These are phyloP conservation scores for Boletus rubescentipes DNA, from an alignment of 768 basidiomycete species.

Conservation along the genomic window DNA sequence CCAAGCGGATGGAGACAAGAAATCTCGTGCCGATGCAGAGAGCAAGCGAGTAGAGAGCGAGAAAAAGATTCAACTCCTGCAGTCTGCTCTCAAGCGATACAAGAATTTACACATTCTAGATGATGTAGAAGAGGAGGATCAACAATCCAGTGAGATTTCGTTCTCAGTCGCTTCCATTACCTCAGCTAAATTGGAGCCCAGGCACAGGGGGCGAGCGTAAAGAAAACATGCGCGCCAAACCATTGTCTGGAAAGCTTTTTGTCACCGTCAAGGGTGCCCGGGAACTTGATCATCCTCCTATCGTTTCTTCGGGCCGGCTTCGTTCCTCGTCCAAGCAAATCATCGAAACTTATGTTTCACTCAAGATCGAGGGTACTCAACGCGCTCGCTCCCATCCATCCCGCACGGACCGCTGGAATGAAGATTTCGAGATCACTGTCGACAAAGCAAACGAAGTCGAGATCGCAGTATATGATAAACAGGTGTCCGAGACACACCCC, in stretches of 20 bases:
- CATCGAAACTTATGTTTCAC: constrained; percentile 84
- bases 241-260: constrained; percentile 87
- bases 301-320: constrained; percentile 54
- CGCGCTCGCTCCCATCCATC: constrained; percentile 90
- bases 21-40: constrained; percentile 89
- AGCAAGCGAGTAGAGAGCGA: constrained; percentile 93
- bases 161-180: background rate
- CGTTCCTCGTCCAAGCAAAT: constrained; percentile 79
- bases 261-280: constrained; percentile 87
- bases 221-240: constrained; percentile 90
- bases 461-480: constrained; percentile 92
- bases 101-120: constrained; percentile 95
- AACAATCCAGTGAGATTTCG: constrained; percentile 48
- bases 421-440: constrained; percentile 93
- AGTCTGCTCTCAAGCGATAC: constrained; percentile 91
- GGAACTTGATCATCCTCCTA: constrained; percentile 92
- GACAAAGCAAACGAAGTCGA: constrained; percentile 99
- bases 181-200: constrained; percentile 30
- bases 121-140: constrained; percentile 85
- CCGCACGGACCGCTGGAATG: constrained; percentile 95
- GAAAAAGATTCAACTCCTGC: constrained; percentile 92
- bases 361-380: constrained; percentile 96
- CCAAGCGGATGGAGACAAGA: constrained; percentile 96
- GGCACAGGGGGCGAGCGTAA: constrained; percentile 83
- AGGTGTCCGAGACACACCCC: constrained; percentile 74